Evolutionary conservation across 352 stramenopile species (phyloP).

Genomic region (Globisporangium cystogenes): DNA sequence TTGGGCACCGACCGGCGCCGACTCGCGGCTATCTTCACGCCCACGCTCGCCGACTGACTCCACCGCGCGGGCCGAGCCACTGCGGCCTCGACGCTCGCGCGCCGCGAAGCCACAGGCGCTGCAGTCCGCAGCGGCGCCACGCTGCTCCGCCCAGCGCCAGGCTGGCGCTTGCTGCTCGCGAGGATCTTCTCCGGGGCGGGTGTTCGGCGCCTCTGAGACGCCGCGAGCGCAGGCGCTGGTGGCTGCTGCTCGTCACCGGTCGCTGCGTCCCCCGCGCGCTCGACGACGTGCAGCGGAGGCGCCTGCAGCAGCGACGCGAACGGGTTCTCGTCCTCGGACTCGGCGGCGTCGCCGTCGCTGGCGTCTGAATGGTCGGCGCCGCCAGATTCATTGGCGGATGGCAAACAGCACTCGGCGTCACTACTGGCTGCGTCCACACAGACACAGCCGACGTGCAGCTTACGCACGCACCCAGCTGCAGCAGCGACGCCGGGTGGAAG

Average conservation of each 20-base stretch:
- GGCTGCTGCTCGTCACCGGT: not conserved
- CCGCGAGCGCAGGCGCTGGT: not conserved
- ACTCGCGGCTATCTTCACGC: slow-evolving; percentile 22
- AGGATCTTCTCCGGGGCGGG: too few species aligned
- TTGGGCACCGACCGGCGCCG: slow-evolving; percentile 15
- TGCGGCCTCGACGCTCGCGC: slow-evolving; percentile 40
- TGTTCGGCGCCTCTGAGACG: not conserved
- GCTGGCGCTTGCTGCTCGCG: too few species aligned
- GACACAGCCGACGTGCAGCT: not conserved
- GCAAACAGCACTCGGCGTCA: too few species aligned
- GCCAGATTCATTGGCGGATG: too few species aligned
- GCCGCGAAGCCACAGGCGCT: not conserved
- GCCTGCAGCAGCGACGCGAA: slow-evolving; percentile 56
- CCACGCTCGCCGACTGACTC: slow-evolving; percentile 17
- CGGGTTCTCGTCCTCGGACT: slow-evolving; percentile 34
- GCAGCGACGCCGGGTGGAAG: slow-evolving; percentile 30
- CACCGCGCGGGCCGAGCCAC: slow-evolving; percentile 44
- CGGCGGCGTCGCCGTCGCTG: not conserved
- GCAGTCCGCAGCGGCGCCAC: not conserved
- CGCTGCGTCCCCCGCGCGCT: not conserved
- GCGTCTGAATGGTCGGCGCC: not conserved
- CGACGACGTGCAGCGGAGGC: slow-evolving; percentile 20
- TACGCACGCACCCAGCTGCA: slow-evolving; percentile 30
- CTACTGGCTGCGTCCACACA: not conserved
- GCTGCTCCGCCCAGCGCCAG: not conserved